phyloP scores from a whole-genome alignment of 2,329 filamentous ascomycete genomes.

The Aspergillus versicolor region DNA sequence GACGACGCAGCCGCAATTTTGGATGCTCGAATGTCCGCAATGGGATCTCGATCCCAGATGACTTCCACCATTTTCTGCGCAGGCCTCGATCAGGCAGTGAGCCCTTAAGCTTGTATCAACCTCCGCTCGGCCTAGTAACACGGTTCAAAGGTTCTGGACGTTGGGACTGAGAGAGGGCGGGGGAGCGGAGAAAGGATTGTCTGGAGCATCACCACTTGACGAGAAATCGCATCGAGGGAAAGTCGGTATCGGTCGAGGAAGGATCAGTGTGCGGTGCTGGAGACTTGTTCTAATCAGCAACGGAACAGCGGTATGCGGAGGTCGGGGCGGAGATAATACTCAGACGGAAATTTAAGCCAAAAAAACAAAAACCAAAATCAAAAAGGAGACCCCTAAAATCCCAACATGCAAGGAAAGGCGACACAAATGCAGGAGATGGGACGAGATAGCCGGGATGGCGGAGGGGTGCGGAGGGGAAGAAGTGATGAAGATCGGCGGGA shows the following conservation, averaged over 20 bases:
- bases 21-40: constrained; percentile 58
- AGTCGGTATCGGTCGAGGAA: neutral
- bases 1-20: constrained; percentile 51
- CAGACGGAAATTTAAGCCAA: neutral
- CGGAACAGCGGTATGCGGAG: constrained; percentile 5
- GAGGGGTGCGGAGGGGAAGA: constrained; percentile 8
- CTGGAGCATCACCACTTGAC: constrained; percentile 13
- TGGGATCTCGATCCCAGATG: constrained; percentile 60
- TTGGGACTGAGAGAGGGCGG: neutral
- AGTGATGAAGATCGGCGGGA: constrained; percentile 5
- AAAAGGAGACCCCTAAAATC: constrained; percentile 15
- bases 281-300: neutral
- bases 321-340: neutral
- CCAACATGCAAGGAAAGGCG: constrained; percentile 7
- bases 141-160: neutral
- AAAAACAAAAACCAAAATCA: neutral
- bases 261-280: neutral
- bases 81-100: neutral
- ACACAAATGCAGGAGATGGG: constrained; percentile 19
- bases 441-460: constrained; percentile 8
- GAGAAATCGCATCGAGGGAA: constrained; percentile 3
- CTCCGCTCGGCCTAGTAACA: neutral
- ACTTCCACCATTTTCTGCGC: constrained; percentile 55
- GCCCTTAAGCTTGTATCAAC: neutral
- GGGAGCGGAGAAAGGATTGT: constrained; percentile 2